Evolutionary conservation across 2,329 filamentous ascomycete species (phyloP).

Genomic region (Zopfia rhizophila): DNA sequence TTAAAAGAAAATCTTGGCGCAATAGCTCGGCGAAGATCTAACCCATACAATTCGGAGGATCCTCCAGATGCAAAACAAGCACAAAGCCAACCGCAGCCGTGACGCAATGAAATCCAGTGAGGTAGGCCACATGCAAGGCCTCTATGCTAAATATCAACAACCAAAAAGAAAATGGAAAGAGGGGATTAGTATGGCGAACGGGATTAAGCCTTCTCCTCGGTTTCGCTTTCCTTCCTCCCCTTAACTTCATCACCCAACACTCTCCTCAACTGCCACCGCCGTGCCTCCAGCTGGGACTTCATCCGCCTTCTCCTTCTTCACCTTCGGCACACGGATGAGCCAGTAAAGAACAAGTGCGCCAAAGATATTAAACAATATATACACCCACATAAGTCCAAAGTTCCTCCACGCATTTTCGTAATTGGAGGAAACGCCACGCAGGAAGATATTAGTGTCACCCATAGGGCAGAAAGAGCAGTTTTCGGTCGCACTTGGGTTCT

Average conservation of each 20-base stretch:
- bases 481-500: constrained; percentile 41
- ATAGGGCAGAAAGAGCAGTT: constrained; percentile 56
- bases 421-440: constrained; percentile 52
- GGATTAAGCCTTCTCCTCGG: too few species aligned
- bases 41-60: too few species aligned
- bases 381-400: constrained; percentile 65
- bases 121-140: too few species aligned
- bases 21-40: too few species aligned
- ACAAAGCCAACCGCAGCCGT: too few species aligned
- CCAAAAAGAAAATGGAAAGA: too few species aligned
- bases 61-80: too few species aligned
- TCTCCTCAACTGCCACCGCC: constrained; percentile 6
- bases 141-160: too few species aligned
- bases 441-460: constrained; percentile 55
- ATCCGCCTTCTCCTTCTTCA: constrained; percentile 53
- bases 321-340: constrained; percentile 64
- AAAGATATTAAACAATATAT: constrained; percentile 62
- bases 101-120: too few species aligned
- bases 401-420: constrained; percentile 63
- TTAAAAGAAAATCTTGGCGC: too few species aligned
- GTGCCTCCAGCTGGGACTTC: constrained; percentile 15
- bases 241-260: constrained; percentile 2
- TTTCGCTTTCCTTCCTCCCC: constrained; percentile 1
- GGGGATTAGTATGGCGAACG: too few species aligned
- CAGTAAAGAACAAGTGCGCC: constrained; percentile 64